Conservation (phyloP, 1,139 yeast genomes). For the Insectozyma bohioensis region DNA sequence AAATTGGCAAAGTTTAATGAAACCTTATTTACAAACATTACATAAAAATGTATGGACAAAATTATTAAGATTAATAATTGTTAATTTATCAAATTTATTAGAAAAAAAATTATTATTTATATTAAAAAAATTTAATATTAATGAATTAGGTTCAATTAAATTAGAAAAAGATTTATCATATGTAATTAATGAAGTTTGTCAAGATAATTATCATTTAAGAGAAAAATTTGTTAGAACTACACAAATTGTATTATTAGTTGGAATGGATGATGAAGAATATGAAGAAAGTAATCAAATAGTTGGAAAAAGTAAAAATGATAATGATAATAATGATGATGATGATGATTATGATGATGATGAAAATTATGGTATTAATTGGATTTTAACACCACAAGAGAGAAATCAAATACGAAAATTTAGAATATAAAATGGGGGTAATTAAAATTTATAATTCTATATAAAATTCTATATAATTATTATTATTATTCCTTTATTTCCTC, state of each 20-base stretch:
- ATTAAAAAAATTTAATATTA: constrained; percentile 57
- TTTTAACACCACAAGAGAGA: constrained; percentile 74
- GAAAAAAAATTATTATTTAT: constrained; percentile 70
- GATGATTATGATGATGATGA: constrained; percentile 45
- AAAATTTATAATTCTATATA: constrained; percentile 3
- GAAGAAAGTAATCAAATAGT: constrained; percentile 33
- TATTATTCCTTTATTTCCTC: background rate
- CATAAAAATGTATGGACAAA: constrained; percentile 47
- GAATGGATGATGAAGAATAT: constrained; percentile 80
- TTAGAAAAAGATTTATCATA: constrained; percentile 81
- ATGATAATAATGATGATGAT: constrained; percentile 7
- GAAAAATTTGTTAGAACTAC: constrained; percentile 80
- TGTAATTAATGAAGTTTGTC: constrained; percentile 65
- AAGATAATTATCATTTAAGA: constrained; percentile 65
- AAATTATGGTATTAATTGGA: constrained; percentile 67
- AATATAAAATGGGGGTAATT: constrained; percentile 15
- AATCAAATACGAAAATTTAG: constrained; percentile 53
- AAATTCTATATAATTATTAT: background rate
- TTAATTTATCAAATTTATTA: constrained; percentile 50
- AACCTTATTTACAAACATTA: constrained; percentile 62
- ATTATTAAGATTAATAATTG: constrained; percentile 53
- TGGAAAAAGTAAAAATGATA: constrained; percentile 6
- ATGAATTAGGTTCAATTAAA: constrained; percentile 80
- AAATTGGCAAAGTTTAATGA: constrained; percentile 64
- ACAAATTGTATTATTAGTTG: constrained; percentile 77